Percentiles rank a stretch among this genome's conserved stretches.
phyloP scores from a whole-genome alignment of 768 basidiomycete genomes.

The Tylopilus subfusipes region DNA sequence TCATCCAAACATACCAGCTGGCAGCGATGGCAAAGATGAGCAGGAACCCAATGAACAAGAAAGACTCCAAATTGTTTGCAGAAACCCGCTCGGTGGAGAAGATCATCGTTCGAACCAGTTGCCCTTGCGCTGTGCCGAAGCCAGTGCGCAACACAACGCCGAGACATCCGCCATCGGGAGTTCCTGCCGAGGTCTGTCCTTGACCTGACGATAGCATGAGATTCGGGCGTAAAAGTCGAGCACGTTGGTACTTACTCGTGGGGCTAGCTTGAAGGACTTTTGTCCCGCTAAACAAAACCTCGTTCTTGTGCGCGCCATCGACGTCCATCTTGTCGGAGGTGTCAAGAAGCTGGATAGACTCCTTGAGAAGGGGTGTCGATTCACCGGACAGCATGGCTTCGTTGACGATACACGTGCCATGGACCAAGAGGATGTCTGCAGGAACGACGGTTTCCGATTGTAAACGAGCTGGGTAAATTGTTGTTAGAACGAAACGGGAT shows the following conservation, averaged over 20 bases:
- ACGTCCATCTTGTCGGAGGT: slow-evolving; percentile 73
- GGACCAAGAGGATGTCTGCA: slow-evolving; percentile 88
- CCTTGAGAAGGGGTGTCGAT: slow-evolving; percentile 94
- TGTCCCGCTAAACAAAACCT: slow-evolving; percentile 92
- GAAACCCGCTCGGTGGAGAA: slow-evolving; percentile 96
- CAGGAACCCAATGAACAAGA: slow-evolving; percentile 97
- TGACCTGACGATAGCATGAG: slow-evolving; percentile 19
- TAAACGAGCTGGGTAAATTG: slow-evolving; percentile 46
- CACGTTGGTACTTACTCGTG: slow-evolving; percentile 31
- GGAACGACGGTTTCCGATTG: slow-evolving; percentile 85
- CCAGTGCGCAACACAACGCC: slow-evolving; percentile 93
- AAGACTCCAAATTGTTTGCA: slow-evolving; percentile 93
- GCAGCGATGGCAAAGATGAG: slow-evolving; percentile 97
- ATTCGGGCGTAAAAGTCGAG: neutral
- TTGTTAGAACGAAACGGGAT: slow-evolving; percentile 1
- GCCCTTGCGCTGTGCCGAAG: slow-evolving; percentile 96
- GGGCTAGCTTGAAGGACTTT: slow-evolving; percentile 83
- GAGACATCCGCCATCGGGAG: slow-evolving; percentile 90
- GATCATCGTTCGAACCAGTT: slow-evolving; percentile 97
- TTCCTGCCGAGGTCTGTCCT: slow-evolving; percentile 45
- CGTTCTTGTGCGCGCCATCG: slow-evolving; percentile 82
- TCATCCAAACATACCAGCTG: slow-evolving; percentile 97
- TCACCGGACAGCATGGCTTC: slow-evolving; percentile 99
- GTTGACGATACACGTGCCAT: slow-evolving; percentile 94
- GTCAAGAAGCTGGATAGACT: slow-evolving; percentile 86